Evolutionary conservation across 306 rosid species (phyloP).

Genomic region (Elaeagnus macrophylla): DNA sequence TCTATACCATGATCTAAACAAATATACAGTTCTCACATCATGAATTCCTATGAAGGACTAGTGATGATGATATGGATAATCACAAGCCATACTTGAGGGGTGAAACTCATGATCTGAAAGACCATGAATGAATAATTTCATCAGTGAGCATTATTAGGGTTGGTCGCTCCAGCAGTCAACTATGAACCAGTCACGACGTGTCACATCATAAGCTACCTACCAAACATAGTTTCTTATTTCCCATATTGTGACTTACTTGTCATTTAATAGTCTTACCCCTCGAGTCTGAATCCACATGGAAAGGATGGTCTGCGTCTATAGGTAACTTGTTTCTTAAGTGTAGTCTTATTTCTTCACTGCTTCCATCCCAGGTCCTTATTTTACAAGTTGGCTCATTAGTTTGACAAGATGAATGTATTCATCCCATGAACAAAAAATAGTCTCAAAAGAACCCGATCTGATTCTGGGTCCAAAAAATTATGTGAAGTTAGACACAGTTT

Average conservation of each 20-base stretch:
- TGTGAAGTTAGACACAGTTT: slow-evolving; percentile 48
- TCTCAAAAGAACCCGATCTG: slow-evolving; percentile 23
- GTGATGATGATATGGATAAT: slow-evolving; percentile 17
- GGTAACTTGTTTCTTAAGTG: no score
- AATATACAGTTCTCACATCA: slow-evolving; percentile 36
- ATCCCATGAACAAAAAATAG: slow-evolving; percentile 12
- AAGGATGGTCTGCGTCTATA: no score
- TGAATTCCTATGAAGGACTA: slow-evolving; percentile 20
- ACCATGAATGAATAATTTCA: slow-evolving; percentile 14
- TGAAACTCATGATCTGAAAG: slow-evolving; percentile 7
- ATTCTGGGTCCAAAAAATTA: slow-evolving; percentile 21
- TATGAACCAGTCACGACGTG: slow-evolving; percentile 7
- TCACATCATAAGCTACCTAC: slow-evolving; percentile 18
- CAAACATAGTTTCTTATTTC: slow-evolving; percentile 21
- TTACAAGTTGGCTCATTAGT: no score
- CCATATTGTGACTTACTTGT: slow-evolving; percentile 3
- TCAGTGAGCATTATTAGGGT: slow-evolving; percentile 4
- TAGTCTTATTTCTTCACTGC: no score
- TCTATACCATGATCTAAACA: slow-evolving; percentile 35
- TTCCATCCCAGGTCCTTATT: no score
- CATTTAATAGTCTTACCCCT: no score
- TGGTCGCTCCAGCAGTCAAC: slow-evolving; percentile 23
- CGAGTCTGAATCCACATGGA: no score
- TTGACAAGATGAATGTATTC: slow-evolving; percentile 9
- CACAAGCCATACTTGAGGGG: slow-evolving; percentile 15